Conservation (phyloP, 768 basidiomycete species). For the Antrodiella citrinella region DNA sequence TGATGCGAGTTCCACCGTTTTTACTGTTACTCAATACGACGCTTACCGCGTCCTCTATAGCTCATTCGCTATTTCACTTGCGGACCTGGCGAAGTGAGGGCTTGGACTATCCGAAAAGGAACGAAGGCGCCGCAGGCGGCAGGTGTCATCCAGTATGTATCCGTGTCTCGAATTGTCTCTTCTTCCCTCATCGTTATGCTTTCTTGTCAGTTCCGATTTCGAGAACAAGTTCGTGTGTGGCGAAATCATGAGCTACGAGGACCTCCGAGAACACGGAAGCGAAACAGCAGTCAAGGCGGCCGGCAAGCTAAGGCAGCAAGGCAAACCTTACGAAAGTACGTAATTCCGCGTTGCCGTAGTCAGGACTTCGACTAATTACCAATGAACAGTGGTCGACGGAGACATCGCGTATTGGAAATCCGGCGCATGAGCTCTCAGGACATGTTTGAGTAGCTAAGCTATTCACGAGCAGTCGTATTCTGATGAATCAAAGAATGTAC, state of each 20-base stretch:
- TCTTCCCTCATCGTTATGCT: not conserved
- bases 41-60: conserved; percentile 26
- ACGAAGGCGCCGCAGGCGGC: conserved; percentile 96
- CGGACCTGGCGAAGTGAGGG: conserved; percentile 93
- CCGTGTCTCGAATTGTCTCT: not conserved
- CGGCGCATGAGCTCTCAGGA: no score
- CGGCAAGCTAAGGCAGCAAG: conserved; percentile 91
- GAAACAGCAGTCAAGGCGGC: conserved; percentile 91
- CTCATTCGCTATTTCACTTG: conserved; percentile 96
- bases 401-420: conserved; percentile 92
- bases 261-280: conserved; percentile 85
- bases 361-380: not conserved
- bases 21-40: not conserved
- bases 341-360: conserved; percentile 6
- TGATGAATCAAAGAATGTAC: no score
- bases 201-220: conserved; percentile 75
- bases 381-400: conserved; percentile 66
- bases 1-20: conserved; percentile 42
- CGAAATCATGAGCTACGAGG: conserved; percentile 91
- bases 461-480: no score
- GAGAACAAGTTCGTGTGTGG: conserved; percentile 98
- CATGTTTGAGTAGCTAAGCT: no score
- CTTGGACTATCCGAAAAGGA: conserved; percentile 93
- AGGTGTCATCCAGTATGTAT: conserved; percentile 88
- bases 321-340: conserved; percentile 93